Evolutionary conservation across 2,329 filamentous ascomycete species (phyloP).

Genomic region (Periconia digitata): DNA sequence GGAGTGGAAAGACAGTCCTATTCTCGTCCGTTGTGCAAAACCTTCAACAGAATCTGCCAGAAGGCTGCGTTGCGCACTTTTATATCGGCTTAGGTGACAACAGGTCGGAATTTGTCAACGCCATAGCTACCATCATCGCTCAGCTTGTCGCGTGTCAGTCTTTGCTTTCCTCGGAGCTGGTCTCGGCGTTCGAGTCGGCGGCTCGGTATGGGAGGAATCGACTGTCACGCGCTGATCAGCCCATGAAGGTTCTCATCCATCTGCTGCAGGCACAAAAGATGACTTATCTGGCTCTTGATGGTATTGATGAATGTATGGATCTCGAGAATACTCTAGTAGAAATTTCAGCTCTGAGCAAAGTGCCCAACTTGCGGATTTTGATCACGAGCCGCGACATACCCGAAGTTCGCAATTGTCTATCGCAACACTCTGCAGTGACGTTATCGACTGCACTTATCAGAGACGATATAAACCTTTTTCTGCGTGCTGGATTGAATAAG

Average conservation of each 20-base stretch:
- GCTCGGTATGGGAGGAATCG: too few species aligned
- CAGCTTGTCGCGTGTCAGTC: neutral
- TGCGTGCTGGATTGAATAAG: neutral
- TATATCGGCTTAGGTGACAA: neutral
- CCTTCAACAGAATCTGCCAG: neutral
- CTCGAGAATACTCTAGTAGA: neutral
- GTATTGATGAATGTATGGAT: neutral
- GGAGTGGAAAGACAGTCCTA: neutral
- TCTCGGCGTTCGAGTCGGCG: neutral
- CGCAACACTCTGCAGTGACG: too few species aligned
- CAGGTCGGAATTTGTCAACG: neutral
- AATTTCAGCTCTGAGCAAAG: neutral
- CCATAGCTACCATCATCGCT: neutral
- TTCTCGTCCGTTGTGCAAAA: neutral
- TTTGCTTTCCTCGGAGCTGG: neutral
- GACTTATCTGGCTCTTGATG: neutral
- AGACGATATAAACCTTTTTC: neutral
- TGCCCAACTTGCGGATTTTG: neutral
- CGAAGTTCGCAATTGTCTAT: neutral
- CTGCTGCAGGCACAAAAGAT: neutral
- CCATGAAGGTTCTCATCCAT: neutral
- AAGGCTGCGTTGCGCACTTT: neutral
- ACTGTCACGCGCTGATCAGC: neutral
- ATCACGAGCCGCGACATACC: neutral
- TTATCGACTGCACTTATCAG: too few species aligned